phyloP scores from a whole-genome alignment of 2,329 filamentous ascomycete genomes.

The Aspergillus sp. region DNA sequence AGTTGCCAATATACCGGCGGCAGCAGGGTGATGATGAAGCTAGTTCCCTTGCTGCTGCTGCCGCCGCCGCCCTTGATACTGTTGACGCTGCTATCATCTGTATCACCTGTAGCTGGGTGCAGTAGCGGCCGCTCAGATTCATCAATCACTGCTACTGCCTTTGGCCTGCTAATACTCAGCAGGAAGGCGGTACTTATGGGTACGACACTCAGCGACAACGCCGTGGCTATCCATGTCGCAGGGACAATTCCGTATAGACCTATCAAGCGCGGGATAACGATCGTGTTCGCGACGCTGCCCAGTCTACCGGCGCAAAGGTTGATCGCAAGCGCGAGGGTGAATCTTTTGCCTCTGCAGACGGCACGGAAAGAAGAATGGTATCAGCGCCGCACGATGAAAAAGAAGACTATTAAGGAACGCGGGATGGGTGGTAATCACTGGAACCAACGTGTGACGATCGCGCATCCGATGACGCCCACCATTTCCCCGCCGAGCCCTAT shows the following conservation, averaged over 20 bases:
- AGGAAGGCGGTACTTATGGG: not conserved
- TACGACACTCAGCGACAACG: not conserved
- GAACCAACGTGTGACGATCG: conserved; percentile 9
- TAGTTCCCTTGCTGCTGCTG: too few relatives aligned
- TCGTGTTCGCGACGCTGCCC: conserved; percentile 8
- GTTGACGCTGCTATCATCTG: too few relatives aligned
- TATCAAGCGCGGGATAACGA: conserved; percentile 1
- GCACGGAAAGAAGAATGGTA: not conserved
- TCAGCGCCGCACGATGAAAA: not conserved
- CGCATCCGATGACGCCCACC: conserved; percentile 5
- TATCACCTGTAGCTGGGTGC: too few relatives aligned
- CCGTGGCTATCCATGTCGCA: conserved; percentile 6
- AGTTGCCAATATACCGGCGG: not conserved
- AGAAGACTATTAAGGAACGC: not conserved
- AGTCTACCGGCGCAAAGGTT: not conserved
- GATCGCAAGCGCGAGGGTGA: conserved; percentile 2
- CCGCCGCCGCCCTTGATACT: too few relatives aligned
- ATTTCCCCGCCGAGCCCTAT: conserved; percentile 8
- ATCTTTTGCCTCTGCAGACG: not conserved
- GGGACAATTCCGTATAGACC: not conserved
- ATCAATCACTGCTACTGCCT: too few relatives aligned
- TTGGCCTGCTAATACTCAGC: not conserved
- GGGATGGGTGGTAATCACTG: conserved; percentile 1
- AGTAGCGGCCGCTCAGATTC: too few relatives aligned
- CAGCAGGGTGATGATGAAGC: not conserved